phyloP scores from a whole-genome alignment of 148 eudicot species.

The Nepenthes mirabilis region DNA sequence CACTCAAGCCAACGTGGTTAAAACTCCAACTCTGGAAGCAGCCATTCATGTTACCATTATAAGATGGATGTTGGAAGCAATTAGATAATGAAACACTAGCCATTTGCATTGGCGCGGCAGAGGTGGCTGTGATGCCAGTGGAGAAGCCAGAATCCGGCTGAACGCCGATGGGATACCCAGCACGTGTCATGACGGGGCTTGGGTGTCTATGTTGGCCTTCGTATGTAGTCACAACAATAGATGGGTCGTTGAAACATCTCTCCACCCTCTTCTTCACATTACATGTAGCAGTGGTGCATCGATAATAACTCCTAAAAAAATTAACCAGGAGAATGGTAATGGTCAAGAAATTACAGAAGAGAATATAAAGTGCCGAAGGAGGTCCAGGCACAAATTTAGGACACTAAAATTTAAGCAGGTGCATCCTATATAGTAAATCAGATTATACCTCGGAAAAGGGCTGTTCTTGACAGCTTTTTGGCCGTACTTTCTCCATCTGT shows the following conservation, averaged over 20 bases:
- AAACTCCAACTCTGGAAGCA: not conserved
- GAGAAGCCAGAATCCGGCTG: not conserved
- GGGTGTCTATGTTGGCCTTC: conserved; percentile 89
- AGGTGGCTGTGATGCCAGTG: too few species aligned
- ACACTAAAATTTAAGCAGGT: not conserved
- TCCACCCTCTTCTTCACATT: conserved; percentile 95
- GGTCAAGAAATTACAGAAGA: too few species aligned
- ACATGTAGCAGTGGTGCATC: conserved; percentile 71
- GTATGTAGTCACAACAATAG: conserved; percentile 72
- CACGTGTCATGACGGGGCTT: conserved; percentile 38
- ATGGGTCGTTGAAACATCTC: conserved; percentile 50
- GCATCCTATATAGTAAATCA: not conserved
- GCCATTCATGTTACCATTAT: not conserved
- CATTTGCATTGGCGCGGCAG: too few species aligned
- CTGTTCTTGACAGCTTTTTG: conserved; percentile 90
- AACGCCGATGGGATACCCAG: not conserved
- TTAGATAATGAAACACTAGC: too few species aligned
- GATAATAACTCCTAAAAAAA: conserved; percentile 70
- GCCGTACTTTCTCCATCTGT: conserved; percentile 91
- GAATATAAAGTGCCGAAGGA: too few species aligned
- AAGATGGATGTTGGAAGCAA: not conserved
- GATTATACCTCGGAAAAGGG: conserved; percentile 71
- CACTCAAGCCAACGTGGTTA: not conserved
- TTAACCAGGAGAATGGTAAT: not conserved
- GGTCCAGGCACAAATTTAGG: not conserved